phyloP scores from a whole-genome alignment of 1,139 yeast species.

The Candida sanyaensis region DNA sequence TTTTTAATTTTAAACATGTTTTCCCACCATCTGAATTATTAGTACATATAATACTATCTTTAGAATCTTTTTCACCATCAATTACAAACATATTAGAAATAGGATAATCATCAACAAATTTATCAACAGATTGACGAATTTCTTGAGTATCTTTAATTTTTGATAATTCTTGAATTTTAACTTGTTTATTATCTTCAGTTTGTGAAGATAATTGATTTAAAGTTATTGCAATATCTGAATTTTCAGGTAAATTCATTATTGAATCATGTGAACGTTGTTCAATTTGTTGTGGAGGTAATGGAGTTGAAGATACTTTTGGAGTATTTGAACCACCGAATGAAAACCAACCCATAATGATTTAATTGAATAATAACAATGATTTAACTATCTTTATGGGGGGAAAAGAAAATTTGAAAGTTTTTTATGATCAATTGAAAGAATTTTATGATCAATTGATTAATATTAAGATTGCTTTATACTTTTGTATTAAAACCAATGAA shows the following conservation, averaged over 20 bases:
- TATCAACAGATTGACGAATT: constrained; percentile 17
- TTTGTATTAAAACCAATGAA: too few relatives aligned
- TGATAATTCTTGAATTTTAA: constrained; percentile 7
- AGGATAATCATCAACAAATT: constrained; percentile 25
- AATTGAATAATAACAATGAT: too few relatives aligned
- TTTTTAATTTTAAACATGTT: constrained; percentile 44
- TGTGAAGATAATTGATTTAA: constrained; percentile 24
- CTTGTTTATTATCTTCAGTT: constrained; percentile 2
- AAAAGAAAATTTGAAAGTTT: too few relatives aligned
- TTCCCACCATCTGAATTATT: constrained; percentile 41
- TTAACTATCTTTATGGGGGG: too few relatives aligned
- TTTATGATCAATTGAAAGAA: too few relatives aligned
- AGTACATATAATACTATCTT: constrained; percentile 47
- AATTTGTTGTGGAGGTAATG: constrained; percentile 19
- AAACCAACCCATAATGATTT: constrained; percentile 15
- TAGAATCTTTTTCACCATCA: constrained; percentile 44
- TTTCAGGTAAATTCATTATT: constrained; percentile 19
- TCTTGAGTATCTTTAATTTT: constrained; percentile 4
- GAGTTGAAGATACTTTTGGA: constrained; percentile 2
- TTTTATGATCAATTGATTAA: too few relatives aligned
- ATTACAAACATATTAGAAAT: constrained; percentile 36
- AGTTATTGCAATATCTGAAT: constrained; percentile 40
- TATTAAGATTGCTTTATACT: too few relatives aligned
- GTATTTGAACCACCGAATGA: constrained; percentile 10
- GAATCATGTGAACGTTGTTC: constrained; percentile 41